Conservation (phyloP, 805 yeast genomes). For the Komagataella pastoris region DNA sequence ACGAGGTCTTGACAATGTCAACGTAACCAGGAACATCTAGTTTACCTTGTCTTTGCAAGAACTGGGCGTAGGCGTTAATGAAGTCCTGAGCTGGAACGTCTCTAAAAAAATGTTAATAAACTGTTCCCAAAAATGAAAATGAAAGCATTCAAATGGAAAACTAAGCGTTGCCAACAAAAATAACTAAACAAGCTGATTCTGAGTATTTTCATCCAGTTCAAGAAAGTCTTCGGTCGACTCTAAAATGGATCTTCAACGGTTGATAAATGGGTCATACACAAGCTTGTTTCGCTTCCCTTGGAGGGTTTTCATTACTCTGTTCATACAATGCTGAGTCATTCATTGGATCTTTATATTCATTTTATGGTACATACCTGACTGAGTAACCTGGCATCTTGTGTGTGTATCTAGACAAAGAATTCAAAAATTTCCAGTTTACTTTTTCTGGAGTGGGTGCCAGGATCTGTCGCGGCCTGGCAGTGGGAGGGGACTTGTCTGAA, state of each 20-base stretch:
- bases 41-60: conserved; percentile 99
- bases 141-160: background rate
- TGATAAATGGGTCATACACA: background rate
- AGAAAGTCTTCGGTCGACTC: background rate
- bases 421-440: background rate
- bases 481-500: background rate
- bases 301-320: background rate
- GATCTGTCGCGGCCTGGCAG: background rate
- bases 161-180: conserved; percentile 1
- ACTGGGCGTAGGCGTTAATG: conserved; percentile 98
- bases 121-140: background rate
- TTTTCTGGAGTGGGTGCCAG: background rate
- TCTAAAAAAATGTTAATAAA: conserved; percentile 26
- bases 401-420: background rate
- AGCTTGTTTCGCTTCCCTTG: background rate
- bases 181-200: background rate
- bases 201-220: background rate
- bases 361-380: conserved; percentile 67
- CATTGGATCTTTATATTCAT: background rate
- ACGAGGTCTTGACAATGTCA: conserved; percentile 97
- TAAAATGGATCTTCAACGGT: background rate
- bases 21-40: conserved; percentile 99
- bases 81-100: conserved; percentile 99
- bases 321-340: background rate
- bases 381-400: conserved; percentile 91